Percentiles rank a stretch among this genome's conserved stretches.
phyloP scores from a whole-genome alignment of 176 grass and related monocot genomes.

The Cenchrus purpureus region DNA sequence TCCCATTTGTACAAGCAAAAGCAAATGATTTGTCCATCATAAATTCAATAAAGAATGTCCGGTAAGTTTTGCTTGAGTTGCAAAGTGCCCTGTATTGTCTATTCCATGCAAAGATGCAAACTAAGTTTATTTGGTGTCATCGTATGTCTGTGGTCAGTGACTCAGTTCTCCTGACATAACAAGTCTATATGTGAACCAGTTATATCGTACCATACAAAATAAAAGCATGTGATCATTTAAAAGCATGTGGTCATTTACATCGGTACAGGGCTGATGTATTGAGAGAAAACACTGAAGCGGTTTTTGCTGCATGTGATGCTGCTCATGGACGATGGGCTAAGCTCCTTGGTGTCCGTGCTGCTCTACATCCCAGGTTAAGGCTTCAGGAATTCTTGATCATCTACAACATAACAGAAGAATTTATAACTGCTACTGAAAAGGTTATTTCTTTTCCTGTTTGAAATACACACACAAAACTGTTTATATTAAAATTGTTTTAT shows the following conservation, averaged over 20 bases:
- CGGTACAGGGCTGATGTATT: slow-evolving; percentile 87
- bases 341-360: slow-evolving; percentile 93
- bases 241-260: slow-evolving; percentile 21
- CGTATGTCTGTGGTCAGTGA: background rate
- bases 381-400: slow-evolving; percentile 96
- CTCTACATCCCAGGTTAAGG: slow-evolving; percentile 91
- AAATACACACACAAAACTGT: slow-evolving; percentile 18
- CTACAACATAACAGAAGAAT: slow-evolving; percentile 94
- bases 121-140: slow-evolving; percentile 30
- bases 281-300: slow-evolving; percentile 96
- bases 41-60: slow-evolving; percentile 88
- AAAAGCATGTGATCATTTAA: slow-evolving; percentile 8
- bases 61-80: slow-evolving; percentile 50
- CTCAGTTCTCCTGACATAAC: background rate
- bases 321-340: slow-evolving; percentile 98
- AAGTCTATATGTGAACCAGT: slow-evolving; percentile 4
- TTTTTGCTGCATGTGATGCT: slow-evolving; percentile 93
- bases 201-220: slow-evolving; percentile 10
- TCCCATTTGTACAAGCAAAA: slow-evolving; percentile 77
- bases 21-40: slow-evolving; percentile 65
- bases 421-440: slow-evolving; percentile 95
- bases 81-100: slow-evolving; percentile 4
- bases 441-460: slow-evolving; percentile 53
- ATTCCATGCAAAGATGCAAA: background rate
- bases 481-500: slow-evolving; percentile 21